Percentiles rank a stretch among this genome's conserved stretches.
Evolutionary conservation across 805 yeast genomes (phyloP).

Genomic region (Myxozyma kluyveri): DNA sequence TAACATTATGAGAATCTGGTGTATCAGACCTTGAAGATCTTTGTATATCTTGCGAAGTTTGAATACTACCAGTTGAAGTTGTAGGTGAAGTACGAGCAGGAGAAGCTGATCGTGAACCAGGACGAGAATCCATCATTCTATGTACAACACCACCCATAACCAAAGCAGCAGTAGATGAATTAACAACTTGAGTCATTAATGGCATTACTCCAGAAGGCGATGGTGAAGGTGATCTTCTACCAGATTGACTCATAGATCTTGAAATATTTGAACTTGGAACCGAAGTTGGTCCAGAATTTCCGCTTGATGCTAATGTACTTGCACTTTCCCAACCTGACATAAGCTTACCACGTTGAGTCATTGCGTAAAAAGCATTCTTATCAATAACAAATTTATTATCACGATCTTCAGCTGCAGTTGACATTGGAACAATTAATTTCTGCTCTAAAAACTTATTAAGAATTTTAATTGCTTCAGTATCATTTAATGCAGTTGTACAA

Average conservation of each 20-base stretch:
- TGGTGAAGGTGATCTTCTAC: not conserved
- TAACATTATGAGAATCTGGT: not conserved
- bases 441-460: slow-evolving; percentile 51
- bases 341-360: slow-evolving; percentile 18
- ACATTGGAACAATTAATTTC: slow-evolving; percentile 31
- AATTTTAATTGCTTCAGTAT: slow-evolving; percentile 83
- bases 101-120: slow-evolving; percentile 1
- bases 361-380: slow-evolving; percentile 11
- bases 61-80: not conserved
- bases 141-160: not conserved
- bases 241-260: not conserved
- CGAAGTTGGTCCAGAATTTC: too few relatives aligned
- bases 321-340: slow-evolving; percentile 28
- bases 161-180: not conserved
- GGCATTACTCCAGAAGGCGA: not conserved
- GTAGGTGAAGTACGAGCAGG: not conserved
- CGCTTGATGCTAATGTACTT: too few relatives aligned
- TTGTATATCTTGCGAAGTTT: too few relatives aligned
- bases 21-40: not conserved
- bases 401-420: not conserved
- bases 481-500: slow-evolving; percentile 82
- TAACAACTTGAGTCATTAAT: not conserved
- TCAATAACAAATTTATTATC: not conserved
- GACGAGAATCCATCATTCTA: not conserved
- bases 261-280: not conserved